These are phyloP conservation scores for Huntiella abstrusa DNA, from an alignment of 2,329 filamentous ascomycete genomes.

Conservation along the genomic window DNA sequence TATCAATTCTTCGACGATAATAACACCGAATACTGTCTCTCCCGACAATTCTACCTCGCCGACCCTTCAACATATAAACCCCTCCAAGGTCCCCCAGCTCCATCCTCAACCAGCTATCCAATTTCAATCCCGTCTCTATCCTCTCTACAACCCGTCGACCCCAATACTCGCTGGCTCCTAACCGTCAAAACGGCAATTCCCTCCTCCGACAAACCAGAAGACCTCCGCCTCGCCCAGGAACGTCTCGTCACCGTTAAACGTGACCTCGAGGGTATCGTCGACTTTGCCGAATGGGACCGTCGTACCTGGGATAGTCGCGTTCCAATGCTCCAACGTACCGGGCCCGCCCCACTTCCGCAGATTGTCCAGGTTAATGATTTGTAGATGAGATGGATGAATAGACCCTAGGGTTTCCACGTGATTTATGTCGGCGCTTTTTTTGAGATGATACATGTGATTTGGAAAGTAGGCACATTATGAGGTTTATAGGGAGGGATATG, in stretches of 20 bases:
- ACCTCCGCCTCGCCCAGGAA: conserved; percentile 35
- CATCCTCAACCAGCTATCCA: conserved; percentile 12
- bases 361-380: conserved; percentile 13
- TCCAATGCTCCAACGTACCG: conserved; percentile 20
- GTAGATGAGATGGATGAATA: background rate
- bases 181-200: conserved; percentile 33
- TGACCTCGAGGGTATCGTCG: conserved; percentile 32
- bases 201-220: conserved; percentile 38
- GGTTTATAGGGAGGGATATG: no score
- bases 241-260: conserved; percentile 26
- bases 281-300: conserved; percentile 32
- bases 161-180: conserved; percentile 34
- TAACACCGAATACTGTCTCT: conserved; percentile 31
- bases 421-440: no score
- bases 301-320: conserved; percentile 34
- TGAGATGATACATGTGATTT: no score
- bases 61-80: conserved; percentile 18
- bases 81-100: conserved; percentile 6
- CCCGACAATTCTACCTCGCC: conserved; percentile 26
- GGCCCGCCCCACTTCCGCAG: conserved; percentile 18
- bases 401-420: no score
- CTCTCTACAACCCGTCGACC: conserved; percentile 28
- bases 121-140: conserved; percentile 27
- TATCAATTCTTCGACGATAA: conserved; percentile 33
- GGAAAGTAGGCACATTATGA: no score